These are phyloP conservation scores for Shiraia sp. DNA, from an alignment of 2,329 filamentous ascomycete genomes.

Conservation along the genomic window DNA sequence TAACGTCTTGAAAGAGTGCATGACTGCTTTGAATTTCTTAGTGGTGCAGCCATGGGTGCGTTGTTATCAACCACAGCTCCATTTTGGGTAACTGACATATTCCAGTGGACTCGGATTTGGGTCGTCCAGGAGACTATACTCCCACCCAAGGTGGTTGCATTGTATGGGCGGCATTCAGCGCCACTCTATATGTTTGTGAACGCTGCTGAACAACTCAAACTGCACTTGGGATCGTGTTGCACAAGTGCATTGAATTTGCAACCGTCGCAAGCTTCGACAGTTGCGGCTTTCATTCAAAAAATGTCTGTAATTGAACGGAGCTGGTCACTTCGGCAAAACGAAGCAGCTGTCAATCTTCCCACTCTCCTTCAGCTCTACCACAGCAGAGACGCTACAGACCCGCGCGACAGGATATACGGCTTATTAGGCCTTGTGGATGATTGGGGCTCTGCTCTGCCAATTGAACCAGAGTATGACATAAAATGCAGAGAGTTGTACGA, in stretches of 20 bases:
- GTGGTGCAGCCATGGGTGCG: no score
- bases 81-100: neutral
- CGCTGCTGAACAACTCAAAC: slow-evolving; percentile 1
- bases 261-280: neutral
- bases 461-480: slow-evolving; percentile 6
- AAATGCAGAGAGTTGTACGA: slow-evolving; percentile 1
- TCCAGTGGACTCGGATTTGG: slow-evolving; percentile 1
- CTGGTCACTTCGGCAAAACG: slow-evolving; percentile 1
- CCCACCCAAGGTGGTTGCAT: slow-evolving; percentile 1
- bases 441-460: slow-evolving; percentile 3
- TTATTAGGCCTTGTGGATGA: slow-evolving; percentile 8
- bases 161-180: slow-evolving; percentile 6
- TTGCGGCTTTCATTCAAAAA: neutral
- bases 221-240: slow-evolving; percentile 6
- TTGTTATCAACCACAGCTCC: neutral
- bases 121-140: slow-evolving; percentile 3
- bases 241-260: neutral
- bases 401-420: slow-evolving; percentile 10
- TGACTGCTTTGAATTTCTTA: no score
- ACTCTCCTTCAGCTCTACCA: slow-evolving; percentile 7
- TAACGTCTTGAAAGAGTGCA: slow-evolving; percentile 1
- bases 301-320: slow-evolving; percentile 3
- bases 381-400: slow-evolving; percentile 6
- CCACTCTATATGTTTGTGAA: slow-evolving; percentile 5
- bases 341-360: neutral